These are phyloP conservation scores for Candida odintsovae DNA, from an alignment of 805 yeast genomes.

Conservation along the genomic window DNA sequence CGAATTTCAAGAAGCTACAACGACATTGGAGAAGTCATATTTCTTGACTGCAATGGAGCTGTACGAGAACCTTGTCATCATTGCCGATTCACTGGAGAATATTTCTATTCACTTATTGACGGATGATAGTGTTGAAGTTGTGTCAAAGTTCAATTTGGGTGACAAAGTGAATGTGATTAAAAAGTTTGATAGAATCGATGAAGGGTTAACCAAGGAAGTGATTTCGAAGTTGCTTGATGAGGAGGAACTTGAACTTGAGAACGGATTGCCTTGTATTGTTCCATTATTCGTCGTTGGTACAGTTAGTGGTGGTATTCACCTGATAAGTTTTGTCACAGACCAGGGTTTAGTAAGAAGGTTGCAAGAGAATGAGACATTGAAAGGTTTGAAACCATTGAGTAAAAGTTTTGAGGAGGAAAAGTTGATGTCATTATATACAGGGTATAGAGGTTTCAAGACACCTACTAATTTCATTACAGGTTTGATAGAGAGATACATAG, in stretches of 20 bases:
- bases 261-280: constrained; percentile 3
- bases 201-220: background rate
- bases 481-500: background rate
- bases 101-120: constrained; percentile 3
- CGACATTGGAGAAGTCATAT: constrained; percentile 2
- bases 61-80: constrained; percentile 5
- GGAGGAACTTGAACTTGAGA: background rate
- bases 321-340: constrained; percentile 13
- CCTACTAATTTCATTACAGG: background rate
- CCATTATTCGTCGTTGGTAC: constrained; percentile 23
- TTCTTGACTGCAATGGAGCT: constrained; percentile 15
- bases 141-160: constrained; percentile 16
- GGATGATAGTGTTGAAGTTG: background rate
- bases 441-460: constrained; percentile 2
- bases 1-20: constrained; percentile 5
- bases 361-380: background rate
- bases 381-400: background rate
- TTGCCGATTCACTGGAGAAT: constrained; percentile 16
- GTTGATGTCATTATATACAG: constrained; percentile 1
- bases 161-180: constrained; percentile 22
- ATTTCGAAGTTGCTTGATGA: background rate
- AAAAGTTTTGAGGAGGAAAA: background rate
- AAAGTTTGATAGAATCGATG: constrained; percentile 1
- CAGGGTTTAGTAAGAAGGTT: background rate
- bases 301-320: constrained; percentile 20